Evolutionary conservation across 2,329 filamentous ascomycete genomes (phyloP), one percentile per base, ranked within the genome.

Genomic region (Alternaria postmessia): DNA sequence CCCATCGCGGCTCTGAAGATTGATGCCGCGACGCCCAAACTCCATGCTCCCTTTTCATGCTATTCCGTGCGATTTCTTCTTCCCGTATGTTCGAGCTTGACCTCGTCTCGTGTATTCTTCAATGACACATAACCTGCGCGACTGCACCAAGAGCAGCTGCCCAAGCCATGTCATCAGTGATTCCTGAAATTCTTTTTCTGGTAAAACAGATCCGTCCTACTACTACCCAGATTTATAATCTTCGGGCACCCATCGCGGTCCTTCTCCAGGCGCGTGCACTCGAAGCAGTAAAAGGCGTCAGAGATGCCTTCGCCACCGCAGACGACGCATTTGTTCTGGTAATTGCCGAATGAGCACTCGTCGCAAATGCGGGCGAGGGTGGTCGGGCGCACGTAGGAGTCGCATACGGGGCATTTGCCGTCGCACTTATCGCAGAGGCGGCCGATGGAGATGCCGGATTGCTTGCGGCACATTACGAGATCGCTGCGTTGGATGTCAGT

Each of bases 341-440:
- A 99, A 86, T 99, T 99, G 77, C 95, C 95, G 80, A 99, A 99
- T 78, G 92, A 94, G 86, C 95, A 99, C 83, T 99, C 95, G 84
- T 99, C 95, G 85, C 95, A 99, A 83, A 99, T 98, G 75, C 94
- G 93, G 62, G 96, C 95, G 58, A 98, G 90, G 8, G 95, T 98
- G 28, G 95, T 99, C 12, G 95, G 95, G 16, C 95, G 94, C 66
- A 99, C 95, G 87, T 99, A 99, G 63, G 92, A 96, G 80, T 99
- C 95, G 88, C 95, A 99, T 63, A 99, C 94, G 68, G 95, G 95
- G 76, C 95, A 99, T 85, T 99, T 99, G 81, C 95, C 95, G 83
- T 99, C 95, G 85, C 95, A 99, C 84, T 99, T 99, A 84, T 99
- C 95, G 87, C 95, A 99, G 78, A 99, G 92, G 58, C 95, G 94